Evolutionary conservation across 768 basidiomycete genomes (phyloP).

Genomic region (Termitomyces heimii): DNA sequence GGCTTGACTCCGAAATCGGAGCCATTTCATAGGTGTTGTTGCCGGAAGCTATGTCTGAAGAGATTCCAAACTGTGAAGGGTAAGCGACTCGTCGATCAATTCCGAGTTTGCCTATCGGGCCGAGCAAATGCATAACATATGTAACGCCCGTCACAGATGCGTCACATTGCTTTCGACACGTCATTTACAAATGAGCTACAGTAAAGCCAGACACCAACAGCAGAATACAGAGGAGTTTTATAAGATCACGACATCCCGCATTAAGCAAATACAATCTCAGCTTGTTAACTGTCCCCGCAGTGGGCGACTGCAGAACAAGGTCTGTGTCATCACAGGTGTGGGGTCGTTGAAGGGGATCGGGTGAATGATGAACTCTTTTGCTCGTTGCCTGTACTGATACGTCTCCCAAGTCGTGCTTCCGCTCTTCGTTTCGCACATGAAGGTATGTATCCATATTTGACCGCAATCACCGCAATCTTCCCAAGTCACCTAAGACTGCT

Average conservation of each 20-base stretch:
- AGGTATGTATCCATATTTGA: too few relatives aligned
- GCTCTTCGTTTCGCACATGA: slow-evolving; percentile 75
- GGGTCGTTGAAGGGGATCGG: slow-evolving; percentile 87
- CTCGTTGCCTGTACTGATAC: background rate
- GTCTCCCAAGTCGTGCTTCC: slow-evolving; percentile 52
- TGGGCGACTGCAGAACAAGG: slow-evolving; percentile 64
- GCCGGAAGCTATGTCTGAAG: slow-evolving; percentile 10
- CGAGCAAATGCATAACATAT: background rate
- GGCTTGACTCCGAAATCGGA: slow-evolving; percentile 29
- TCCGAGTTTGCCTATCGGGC: background rate
- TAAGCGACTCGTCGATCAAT: background rate
- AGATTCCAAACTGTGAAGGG: background rate
- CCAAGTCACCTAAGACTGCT: background rate
- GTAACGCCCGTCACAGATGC: background rate
- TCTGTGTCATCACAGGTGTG: slow-evolving; percentile 85
- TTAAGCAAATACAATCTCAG: slow-evolving; percentile 65
- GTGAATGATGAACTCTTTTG: slow-evolving; percentile 32
- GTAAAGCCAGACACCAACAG: slow-evolving; percentile 21
- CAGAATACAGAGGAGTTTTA: slow-evolving; percentile 45
- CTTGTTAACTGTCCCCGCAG: slow-evolving; percentile 47
- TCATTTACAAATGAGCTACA: slow-evolving; percentile 28
- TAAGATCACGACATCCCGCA: slow-evolving; percentile 56
- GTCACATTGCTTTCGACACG: background rate
- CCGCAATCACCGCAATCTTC: background rate
- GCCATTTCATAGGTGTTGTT: slow-evolving; percentile 35